Evolutionary conservation across 164 flowering plant species (phyloP), one percentile per base, ranked within the genome.

Genomic region (Cinnamomum chago): DNA sequence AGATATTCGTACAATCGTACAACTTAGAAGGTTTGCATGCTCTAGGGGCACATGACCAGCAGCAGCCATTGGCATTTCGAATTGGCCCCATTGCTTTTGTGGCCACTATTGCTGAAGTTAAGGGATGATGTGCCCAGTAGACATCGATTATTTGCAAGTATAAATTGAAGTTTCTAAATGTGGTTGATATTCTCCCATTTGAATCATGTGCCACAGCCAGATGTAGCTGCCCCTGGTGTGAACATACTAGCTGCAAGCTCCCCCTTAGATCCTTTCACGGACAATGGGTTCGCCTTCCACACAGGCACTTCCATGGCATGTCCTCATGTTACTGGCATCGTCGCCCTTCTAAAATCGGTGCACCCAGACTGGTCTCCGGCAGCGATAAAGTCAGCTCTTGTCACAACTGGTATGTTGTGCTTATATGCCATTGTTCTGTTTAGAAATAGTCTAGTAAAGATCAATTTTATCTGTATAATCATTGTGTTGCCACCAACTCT

Each of bases 281-380:
- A 15, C 13, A 78, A 73, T 20, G 62, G 68, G 5, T 83, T 58
- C 30, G 68, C 67, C 55, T 40, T 83, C 9, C 20, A 35, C 20
- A 83, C 90, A 22, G 88, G 90, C 72, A 86, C 88, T 3, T 87
- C 88, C 14, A 86, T 86, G 89, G 77, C 89, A 10, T 76, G 82
- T 73, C 90, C 90, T 66, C 85, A 85, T 70, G 83, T 47, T 87
- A 84, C 14, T 85, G 89, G 24, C 28, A 73, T 85, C 23, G 90
- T 76, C 3, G 86, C 86, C 3, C 86, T 84, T 20, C 81, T 87
- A 72, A 85, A 84, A 77, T 76, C 84, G 2, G 1, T 82, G 40
- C 85, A 83, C 50, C 84, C 79, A 6, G 52, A 68, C 50, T 87
- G 87, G 90, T 78, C 86, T 14, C 88, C 88, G 25, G 90, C 87